phyloP scores from a whole-genome alignment of 257 asterid genomes.

The Przewalskia tangutica region DNA sequence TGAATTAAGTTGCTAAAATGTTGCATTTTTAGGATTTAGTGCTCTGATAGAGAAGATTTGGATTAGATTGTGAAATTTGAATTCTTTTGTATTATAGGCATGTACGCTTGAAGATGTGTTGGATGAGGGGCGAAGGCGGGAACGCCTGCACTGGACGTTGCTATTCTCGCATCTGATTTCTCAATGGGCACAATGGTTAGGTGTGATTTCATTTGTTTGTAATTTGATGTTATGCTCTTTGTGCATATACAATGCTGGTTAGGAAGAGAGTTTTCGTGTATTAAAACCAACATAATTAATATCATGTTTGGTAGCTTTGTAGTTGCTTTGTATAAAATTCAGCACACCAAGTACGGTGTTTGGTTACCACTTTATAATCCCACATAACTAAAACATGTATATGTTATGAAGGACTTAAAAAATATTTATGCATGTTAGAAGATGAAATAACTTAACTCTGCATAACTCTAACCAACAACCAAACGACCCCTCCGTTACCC shows the following conservation, averaged over 20 bases:
- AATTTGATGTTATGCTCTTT: background rate
- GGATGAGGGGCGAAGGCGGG: conserved; percentile 59
- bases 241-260: background rate
- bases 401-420: no score
- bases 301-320: no score
- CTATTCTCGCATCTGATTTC: conserved; percentile 68
- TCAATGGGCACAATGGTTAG: conserved; percentile 98
- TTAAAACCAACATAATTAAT: no score
- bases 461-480: no score
- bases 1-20: background rate
- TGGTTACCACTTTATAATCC: no score
- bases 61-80: background rate
- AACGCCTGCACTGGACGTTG: conserved; percentile 64
- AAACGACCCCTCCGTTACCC: background rate
- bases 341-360: no score
- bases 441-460: no score
- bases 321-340: no score
- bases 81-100: conserved; percentile 23
- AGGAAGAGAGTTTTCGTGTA: no score
- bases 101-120: conserved; percentile 35
- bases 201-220: conserved; percentile 26
- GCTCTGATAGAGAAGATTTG: background rate
- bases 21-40: background rate
- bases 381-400: no score
- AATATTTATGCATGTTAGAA: no score